phyloP scores from a whole-genome alignment of 2,329 filamentous ascomycete species.

The Penicillium brevicompactum region DNA sequence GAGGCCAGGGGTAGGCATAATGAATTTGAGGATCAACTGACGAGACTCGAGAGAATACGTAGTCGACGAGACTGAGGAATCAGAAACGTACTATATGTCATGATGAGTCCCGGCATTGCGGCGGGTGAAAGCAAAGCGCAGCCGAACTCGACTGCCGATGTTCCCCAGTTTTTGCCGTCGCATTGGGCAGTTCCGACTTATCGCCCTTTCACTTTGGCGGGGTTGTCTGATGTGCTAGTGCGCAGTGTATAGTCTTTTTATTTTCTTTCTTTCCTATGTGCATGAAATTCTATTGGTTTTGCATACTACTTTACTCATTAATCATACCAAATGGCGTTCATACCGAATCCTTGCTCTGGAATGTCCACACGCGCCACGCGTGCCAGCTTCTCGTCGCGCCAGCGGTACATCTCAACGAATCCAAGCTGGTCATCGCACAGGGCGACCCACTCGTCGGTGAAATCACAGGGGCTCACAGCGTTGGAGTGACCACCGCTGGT shows the following conservation, averaged over 20 bases:
- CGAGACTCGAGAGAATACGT: background rate
- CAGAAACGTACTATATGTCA: background rate
- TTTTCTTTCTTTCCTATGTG: background rate
- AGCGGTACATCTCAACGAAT: constrained; percentile 84
- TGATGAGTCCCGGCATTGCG: constrained; percentile 8
- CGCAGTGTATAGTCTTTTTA: background rate
- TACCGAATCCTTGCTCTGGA: constrained; percentile 85
- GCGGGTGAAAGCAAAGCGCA: constrained; percentile 26
- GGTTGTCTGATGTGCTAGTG: background rate
- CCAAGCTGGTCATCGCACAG: constrained; percentile 87
- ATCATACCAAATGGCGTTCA: constrained; percentile 97
- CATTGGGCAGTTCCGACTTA: background rate
- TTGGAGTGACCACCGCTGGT: constrained; percentile 89
- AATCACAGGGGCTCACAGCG: constrained; percentile 80
- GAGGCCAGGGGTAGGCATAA: constrained; percentile 60
- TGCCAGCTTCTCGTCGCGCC: constrained; percentile 78
- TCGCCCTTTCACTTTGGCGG: background rate
- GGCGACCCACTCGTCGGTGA: constrained; percentile 86
- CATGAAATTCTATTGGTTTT: background rate
- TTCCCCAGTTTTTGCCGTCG: background rate
- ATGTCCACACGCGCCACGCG: constrained; percentile 76
- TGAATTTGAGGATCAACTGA: constrained; percentile 7
- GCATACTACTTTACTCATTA: constrained; percentile 34
- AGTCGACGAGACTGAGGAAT: background rate
- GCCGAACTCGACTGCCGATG: constrained; percentile 30